These are phyloP conservation scores for Musa acuminata DNA, from an alignment of 176 grass and related monocot genomes.

Conservation along the genomic window DNA sequence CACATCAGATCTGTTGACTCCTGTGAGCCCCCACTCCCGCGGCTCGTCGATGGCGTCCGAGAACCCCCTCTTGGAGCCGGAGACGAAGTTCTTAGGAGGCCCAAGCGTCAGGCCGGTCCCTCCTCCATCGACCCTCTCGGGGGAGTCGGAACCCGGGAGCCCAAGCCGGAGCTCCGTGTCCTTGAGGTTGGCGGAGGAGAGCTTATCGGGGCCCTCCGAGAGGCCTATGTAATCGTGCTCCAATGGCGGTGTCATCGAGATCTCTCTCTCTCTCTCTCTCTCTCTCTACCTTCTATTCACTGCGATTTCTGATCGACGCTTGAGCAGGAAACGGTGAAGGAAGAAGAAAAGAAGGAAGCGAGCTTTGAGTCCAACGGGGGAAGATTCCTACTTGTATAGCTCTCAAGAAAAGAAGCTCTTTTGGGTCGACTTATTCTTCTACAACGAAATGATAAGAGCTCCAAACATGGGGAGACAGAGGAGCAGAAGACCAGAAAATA, in stretches of 20 bases:
- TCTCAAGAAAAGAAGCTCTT: slow-evolving; percentile 1
- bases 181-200: slow-evolving; percentile 16
- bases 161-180: slow-evolving; percentile 62
- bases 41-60: slow-evolving; percentile 37
- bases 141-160: slow-evolving; percentile 43
- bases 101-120: slow-evolving; percentile 29
- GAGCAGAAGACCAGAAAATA: background rate
- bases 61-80: slow-evolving; percentile 66
- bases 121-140: background rate
- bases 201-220: slow-evolving; percentile 12
- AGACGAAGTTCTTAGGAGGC: slow-evolving; percentile 32
- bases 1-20: slow-evolving; percentile 16
- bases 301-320: background rate
- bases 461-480: background rate
- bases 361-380: background rate
- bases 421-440: background rate
- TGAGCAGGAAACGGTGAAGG: background rate
- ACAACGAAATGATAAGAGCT: background rate
- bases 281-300: background rate
- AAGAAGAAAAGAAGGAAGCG: background rate
- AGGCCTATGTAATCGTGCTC: slow-evolving; percentile 16
- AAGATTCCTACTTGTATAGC: slow-evolving; percentile 1
- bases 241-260: background rate
- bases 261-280: background rate
- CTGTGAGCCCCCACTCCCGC: slow-evolving; percentile 25